Percentiles rank a stretch among this genome's conserved stretches.
These are phyloP conservation scores for Toxicodendron radicans DNA, from an alignment of 345 rosid genomes.

Conservation along the genomic window DNA sequence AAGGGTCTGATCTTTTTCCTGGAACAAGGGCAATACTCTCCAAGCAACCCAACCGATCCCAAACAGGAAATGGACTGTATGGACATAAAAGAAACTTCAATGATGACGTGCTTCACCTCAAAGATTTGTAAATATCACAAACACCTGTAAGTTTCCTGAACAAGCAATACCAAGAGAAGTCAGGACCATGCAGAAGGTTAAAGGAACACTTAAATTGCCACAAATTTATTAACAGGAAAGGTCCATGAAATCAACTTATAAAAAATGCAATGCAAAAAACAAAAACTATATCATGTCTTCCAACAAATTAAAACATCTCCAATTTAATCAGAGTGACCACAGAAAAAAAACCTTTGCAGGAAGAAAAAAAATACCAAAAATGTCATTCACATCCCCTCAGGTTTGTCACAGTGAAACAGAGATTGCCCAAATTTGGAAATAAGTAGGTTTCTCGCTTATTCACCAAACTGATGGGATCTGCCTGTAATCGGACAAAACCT, in stretches of 20 bases:
- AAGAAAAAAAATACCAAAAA: too few species aligned
- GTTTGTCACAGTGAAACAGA: too few species aligned
- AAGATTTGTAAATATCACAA: conserved; percentile 22
- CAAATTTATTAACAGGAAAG: not conserved
- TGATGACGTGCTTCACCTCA: conserved; percentile 30
- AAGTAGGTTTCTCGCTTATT: not conserved
- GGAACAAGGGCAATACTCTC: conserved; percentile 43
- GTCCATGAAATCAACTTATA: not conserved
- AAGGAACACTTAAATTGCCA: not conserved
- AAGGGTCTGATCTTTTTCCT: conserved; percentile 39
- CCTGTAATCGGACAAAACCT: not conserved
- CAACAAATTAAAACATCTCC: conserved; percentile 2
- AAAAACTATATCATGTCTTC: too few species aligned
- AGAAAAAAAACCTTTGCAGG: too few species aligned
- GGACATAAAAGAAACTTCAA: conserved; percentile 56
- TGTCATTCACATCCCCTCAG: too few species aligned
- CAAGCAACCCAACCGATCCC: conserved; percentile 53
- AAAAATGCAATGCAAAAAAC: not conserved
- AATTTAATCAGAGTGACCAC: not conserved
- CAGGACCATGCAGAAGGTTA: not conserved
- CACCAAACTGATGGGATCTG: not conserved
- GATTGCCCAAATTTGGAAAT: too few species aligned
- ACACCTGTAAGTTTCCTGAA: conserved; percentile 13
- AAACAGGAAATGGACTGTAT: conserved; percentile 36
- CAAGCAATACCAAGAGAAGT: not conserved